Conservation (phyloP, 768 basidiomycete genomes). For the Rhizopogon vesiculosus region DNA sequence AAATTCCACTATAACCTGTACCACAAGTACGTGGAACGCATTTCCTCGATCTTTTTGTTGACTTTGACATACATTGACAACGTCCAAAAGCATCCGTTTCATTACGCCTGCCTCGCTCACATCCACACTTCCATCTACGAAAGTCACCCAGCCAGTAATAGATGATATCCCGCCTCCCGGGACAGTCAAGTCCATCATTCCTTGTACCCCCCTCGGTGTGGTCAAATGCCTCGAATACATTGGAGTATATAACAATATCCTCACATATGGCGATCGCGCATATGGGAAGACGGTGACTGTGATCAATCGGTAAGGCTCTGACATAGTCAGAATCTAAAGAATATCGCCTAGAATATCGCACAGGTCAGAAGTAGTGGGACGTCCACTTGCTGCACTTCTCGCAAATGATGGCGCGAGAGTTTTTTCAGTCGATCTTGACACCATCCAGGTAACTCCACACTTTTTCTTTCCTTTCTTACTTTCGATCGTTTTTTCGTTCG, state of each 20-base stretch:
- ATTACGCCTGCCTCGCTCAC: slow-evolving; percentile 73
- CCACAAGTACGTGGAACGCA: slow-evolving; percentile 65
- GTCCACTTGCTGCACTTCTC: slow-evolving; percentile 92
- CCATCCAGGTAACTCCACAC: slow-evolving; percentile 59
- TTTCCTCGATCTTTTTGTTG: not conserved
- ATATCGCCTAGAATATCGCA: not conserved
- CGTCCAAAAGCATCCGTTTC: slow-evolving; percentile 74
- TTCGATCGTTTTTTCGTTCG: not conserved
- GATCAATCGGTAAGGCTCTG: slow-evolving; percentile 71
- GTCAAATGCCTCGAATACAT: slow-evolving; percentile 91
- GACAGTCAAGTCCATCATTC: slow-evolving; percentile 93
- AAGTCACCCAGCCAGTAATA: slow-evolving; percentile 27
- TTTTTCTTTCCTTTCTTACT: not conserved
- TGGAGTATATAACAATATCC: slow-evolving; percentile 89
- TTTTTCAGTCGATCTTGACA: slow-evolving; percentile 92
- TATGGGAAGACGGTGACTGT: slow-evolving; percentile 92
- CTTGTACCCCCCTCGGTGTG: slow-evolving; percentile 95
- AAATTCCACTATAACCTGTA: slow-evolving; percentile 94
- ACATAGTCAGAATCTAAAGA: not conserved
- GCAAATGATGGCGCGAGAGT: slow-evolving; percentile 97
- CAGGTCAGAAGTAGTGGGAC: slow-evolving; percentile 95
- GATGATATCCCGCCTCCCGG: slow-evolving; percentile 72
- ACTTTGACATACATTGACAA: not conserved
- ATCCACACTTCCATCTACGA: slow-evolving; percentile 34
- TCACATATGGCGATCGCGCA: slow-evolving; percentile 92